Evolutionary conservation across 768 basidiomycete genomes (phyloP).

Genomic region (Amanita jacksonii): DNA sequence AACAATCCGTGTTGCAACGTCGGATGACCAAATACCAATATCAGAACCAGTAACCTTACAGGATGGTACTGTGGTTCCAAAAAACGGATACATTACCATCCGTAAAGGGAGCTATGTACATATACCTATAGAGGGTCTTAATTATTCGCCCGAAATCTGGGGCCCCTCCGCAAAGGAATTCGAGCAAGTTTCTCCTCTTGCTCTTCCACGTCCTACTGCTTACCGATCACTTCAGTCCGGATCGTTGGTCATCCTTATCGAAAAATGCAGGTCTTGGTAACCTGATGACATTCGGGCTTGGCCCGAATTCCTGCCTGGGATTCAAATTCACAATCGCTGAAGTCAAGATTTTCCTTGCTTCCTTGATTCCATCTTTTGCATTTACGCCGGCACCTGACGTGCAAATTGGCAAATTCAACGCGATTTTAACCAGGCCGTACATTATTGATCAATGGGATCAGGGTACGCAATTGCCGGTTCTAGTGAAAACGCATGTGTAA

Average conservation of each 20-base stretch:
- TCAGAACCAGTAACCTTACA: conserved; percentile 32
- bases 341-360: conserved; percentile 41
- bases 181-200: conserved; percentile 29
- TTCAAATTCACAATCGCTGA: conserved; percentile 37
- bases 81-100: conserved; percentile 31
- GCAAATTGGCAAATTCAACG: conserved; percentile 36
- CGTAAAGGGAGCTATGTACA: conserved; percentile 48
- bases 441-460: conserved; percentile 29
- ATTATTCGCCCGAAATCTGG: conserved; percentile 42
- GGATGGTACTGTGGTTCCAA: conserved; percentile 28
- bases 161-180: conserved; percentile 42
- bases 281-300: conserved; percentile 45
- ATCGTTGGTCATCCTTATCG: conserved; percentile 40
- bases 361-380: conserved; percentile 33
- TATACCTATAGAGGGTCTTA: conserved; percentile 49
- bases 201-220: conserved; percentile 1
- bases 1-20: conserved; percentile 46
- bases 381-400: conserved; percentile 32
- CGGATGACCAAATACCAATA: conserved; percentile 45
- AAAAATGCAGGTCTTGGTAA: conserved; percentile 33
- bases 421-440: conserved; percentile 41
- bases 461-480: conserved; percentile 33
- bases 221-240: conserved; percentile 29
- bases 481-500: conserved; percentile 15
- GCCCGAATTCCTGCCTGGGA: conserved; percentile 41